These are phyloP conservation scores for Clonostachys rosea DNA, from an alignment of 2,329 filamentous ascomycete genomes.

Conservation along the genomic window DNA sequence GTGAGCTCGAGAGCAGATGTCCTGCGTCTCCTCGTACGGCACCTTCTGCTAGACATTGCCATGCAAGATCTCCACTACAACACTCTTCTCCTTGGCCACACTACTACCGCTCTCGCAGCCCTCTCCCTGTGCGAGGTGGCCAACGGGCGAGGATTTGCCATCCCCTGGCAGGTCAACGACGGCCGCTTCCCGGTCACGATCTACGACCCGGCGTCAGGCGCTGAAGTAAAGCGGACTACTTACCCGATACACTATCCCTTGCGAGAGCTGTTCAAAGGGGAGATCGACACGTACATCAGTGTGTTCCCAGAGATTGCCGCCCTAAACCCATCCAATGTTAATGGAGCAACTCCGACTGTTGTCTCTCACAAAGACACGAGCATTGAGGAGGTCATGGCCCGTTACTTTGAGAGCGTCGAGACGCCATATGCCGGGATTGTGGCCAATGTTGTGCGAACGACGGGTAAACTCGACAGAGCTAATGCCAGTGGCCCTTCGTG, in stretches of 20 bases:
- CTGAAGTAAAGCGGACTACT: constrained; percentile 10
- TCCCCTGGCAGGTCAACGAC: constrained; percentile 81
- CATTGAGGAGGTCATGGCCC: constrained; percentile 84
- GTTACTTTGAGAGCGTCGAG: constrained; percentile 81
- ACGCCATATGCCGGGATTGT: constrained; percentile 86
- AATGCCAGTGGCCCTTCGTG: constrained; percentile 38
- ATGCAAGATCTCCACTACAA: constrained; percentile 51
- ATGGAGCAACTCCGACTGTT: constrained; percentile 23
- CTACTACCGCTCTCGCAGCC: constrained; percentile 82
- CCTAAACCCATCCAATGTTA: constrained; percentile 35
- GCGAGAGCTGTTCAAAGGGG: constrained; percentile 78
- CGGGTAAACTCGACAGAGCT: constrained; percentile 67
- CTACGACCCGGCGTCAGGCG: constrained; percentile 15
- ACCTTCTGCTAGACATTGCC: constrained; percentile 65
- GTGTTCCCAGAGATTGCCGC: constrained; percentile 46
- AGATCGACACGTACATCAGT: constrained; percentile 64
- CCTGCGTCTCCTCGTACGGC: constrained; percentile 62
- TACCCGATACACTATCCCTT: constrained; percentile 69
- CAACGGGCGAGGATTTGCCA: constrained; percentile 79
- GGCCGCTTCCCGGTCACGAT: constrained; percentile 42
- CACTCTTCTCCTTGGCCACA: constrained; percentile 77
- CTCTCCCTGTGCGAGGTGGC: constrained; percentile 83
- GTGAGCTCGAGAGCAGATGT: constrained; percentile 75
- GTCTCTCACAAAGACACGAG: constrained; percentile 72
- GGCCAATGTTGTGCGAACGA: constrained; percentile 89